Evolutionary conservation across 768 basidiomycete genomes (phyloP).

Genomic region (Suillus subalutaceus): DNA sequence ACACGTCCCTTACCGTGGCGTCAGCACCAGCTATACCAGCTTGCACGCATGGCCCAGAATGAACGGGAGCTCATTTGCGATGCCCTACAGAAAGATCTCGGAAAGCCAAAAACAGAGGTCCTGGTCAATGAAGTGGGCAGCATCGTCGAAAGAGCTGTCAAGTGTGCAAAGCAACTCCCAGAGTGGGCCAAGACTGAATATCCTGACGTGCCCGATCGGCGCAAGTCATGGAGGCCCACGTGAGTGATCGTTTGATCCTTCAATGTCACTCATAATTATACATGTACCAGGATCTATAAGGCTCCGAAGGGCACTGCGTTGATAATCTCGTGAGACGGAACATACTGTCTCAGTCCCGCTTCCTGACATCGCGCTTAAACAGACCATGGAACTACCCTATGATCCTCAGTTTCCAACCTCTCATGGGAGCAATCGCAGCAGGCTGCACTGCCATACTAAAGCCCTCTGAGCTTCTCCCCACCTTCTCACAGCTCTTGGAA

Average conservation of each 20-base stretch:
- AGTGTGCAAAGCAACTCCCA: constrained; percentile 51
- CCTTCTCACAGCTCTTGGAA: constrained; percentile 51
- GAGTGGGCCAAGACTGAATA: constrained; percentile 57
- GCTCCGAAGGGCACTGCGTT: constrained; percentile 64
- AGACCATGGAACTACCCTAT: constrained; percentile 75
- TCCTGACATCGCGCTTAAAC: background rate
- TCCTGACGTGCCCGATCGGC: constrained; percentile 40
- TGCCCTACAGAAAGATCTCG: constrained; percentile 46
- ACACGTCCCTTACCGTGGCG: constrained; percentile 62
- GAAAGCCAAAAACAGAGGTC: constrained; percentile 43
- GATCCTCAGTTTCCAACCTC: constrained; percentile 55
- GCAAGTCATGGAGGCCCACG: constrained; percentile 55
- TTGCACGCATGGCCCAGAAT: constrained; percentile 65
- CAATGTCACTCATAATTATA: background rate
- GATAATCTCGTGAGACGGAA: constrained; percentile 56
- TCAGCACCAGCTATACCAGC: constrained; percentile 64
- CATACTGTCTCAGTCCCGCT: background rate
- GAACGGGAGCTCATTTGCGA: constrained; percentile 55
- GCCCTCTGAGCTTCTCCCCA: constrained; percentile 59
- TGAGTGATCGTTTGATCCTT: constrained; percentile 13
- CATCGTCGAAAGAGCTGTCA: constrained; percentile 44
- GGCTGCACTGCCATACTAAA: constrained; percentile 73
- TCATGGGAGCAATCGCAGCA: constrained; percentile 73
- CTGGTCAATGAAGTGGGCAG: constrained; percentile 47
- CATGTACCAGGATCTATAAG: constrained; percentile 41